Base-by-base conservation (phyloP, 106 monocot species). In the Dendrobium catenatum region DNA sequence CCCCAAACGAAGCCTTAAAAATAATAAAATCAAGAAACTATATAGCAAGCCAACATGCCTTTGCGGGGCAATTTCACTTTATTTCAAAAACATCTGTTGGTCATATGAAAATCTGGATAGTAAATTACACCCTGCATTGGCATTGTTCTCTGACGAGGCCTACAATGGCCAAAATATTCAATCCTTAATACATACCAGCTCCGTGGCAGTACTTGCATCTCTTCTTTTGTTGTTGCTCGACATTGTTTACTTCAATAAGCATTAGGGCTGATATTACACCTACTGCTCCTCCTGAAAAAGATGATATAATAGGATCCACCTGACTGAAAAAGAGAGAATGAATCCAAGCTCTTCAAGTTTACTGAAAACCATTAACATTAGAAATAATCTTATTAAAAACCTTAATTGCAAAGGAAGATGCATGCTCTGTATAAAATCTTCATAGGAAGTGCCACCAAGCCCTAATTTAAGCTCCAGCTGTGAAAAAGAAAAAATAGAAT, bases 141-240 rank as follows among this genome's bases (percentile, higher is more conserved):
- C 42, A 18, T 42, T 17, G 8, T 74, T 19, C 42, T 74, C 42
- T 4, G 6, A 24, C 7, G 55, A 26, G 9, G 64, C 64, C 26
- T 6, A 26, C 22, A 64, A 64, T 64, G 64, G 26, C 64, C 64
- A 64, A 6, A 24, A 10, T 64, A 9, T 4, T 10, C 6, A 64
- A 64, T 26, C 10, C 24, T 26, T 64, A 64, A 64, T 26, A 64
- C 80, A 73, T 83, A 96, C 96, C 96, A 72, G 88, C 92, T 40
- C 96, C 96, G 82, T 88, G 84, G 81, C 96, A 96, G 67, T 96
- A 96, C 82, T 84, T 96, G 93, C 96, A 96, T 81, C 93, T 88
- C 79, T 96, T 96, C 81, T 96, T 93, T 61, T 90, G 90, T 81
- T 96, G 96, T 58, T 90, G 91, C 84, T 92, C 86, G 46, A 96